These are phyloP conservation scores for Coemansia sp. DNA, from an alignment of 192 early-diverging fungal species.

Conservation along the genomic window DNA sequence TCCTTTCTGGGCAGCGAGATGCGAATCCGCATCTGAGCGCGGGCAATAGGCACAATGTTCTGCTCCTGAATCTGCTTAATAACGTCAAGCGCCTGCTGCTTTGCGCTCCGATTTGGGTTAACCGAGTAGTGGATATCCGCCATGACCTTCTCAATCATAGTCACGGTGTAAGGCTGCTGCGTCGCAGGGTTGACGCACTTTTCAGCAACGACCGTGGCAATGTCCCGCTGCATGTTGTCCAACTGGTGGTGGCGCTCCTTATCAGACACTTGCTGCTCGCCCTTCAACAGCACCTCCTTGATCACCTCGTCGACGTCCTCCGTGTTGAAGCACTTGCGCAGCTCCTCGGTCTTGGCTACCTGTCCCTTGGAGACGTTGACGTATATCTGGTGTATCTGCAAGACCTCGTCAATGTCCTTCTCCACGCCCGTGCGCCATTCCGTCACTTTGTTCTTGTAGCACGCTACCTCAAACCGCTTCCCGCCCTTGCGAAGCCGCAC, in stretches of 20 bases:
- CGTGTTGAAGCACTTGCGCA: slow-evolving; percentile 88
- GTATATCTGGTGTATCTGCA: slow-evolving; percentile 95
- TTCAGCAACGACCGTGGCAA: slow-evolving; percentile 94
- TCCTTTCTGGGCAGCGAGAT: slow-evolving; percentile 84
- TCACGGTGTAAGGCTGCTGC: slow-evolving; percentile 92
- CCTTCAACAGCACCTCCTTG: slow-evolving; percentile 89
- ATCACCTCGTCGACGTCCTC: slow-evolving; percentile 83
- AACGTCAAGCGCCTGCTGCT: slow-evolving; percentile 88
- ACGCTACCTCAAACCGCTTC: slow-evolving; percentile 97
- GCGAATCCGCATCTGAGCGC: slow-evolving; percentile 93
- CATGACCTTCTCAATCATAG: slow-evolving; percentile 99
- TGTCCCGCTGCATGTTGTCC: slow-evolving; percentile 84
- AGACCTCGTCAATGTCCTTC: slow-evolving; percentile 94
- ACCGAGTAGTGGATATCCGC: slow-evolving; percentile 89
- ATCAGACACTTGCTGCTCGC: slow-evolving; percentile 96
- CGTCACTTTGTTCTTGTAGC: slow-evolving; percentile 98
- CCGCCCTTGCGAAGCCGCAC: slow-evolving; percentile 96
- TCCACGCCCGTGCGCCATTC: slow-evolving; percentile 95
- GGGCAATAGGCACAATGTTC: slow-evolving; percentile 85
- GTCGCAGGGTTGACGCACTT: slow-evolving; percentile 96
- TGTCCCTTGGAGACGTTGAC: slow-evolving; percentile 98
- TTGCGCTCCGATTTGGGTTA: slow-evolving; percentile 85
- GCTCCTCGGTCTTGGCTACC: slow-evolving; percentile 86
- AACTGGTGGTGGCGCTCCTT: slow-evolving; percentile 91
- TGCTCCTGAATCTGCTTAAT: slow-evolving; percentile 93